phyloP scores from a whole-genome alignment of 345 rosid species.

The Rhizophora mangle region DNA sequence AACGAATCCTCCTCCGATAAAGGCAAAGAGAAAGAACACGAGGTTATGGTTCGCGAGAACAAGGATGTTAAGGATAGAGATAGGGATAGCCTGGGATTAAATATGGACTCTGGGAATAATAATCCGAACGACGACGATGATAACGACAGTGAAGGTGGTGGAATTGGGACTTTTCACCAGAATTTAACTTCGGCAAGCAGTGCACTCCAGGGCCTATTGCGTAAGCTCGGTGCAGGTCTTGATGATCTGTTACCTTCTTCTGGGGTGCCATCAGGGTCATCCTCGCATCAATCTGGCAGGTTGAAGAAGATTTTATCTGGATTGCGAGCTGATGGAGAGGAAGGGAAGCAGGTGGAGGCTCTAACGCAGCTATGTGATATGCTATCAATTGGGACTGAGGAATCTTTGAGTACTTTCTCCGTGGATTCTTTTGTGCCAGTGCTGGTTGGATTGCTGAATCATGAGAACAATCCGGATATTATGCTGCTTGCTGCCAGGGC shows the following conservation, averaged over 20 bases:
- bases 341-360: slow-evolving; percentile 98
- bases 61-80: slow-evolving; percentile 43
- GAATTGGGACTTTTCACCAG: slow-evolving; percentile 65
- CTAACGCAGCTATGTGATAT: slow-evolving; percentile 94
- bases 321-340: slow-evolving; percentile 91
- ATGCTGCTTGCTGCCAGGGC: slow-evolving; percentile 99
- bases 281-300: slow-evolving; percentile 79
- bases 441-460: slow-evolving; percentile 87
- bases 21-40: slow-evolving; percentile 95
- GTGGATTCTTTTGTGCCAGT: slow-evolving; percentile 97
- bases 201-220: slow-evolving; percentile 83
- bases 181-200: slow-evolving; percentile 93
- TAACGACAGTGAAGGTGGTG: slow-evolving; percentile 82
- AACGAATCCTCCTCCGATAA: slow-evolving; percentile 49
- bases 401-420: slow-evolving; percentile 85
- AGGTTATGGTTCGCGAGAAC: slow-evolving; percentile 51
- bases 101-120: slow-evolving; percentile 48
- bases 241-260: slow-evolving; percentile 89
- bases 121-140: slow-evolving; percentile 63
- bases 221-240: slow-evolving; percentile 95
- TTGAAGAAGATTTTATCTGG: slow-evolving; percentile 93
- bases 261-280: slow-evolving; percentile 74
- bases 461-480: slow-evolving; percentile 93
- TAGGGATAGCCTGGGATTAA: slow-evolving; percentile 47
- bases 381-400: slow-evolving; percentile 97